Base-by-base conservation (phyloP, 2,329 filamentous ascomycete species). In the Neonectria magnoliae region DNA sequence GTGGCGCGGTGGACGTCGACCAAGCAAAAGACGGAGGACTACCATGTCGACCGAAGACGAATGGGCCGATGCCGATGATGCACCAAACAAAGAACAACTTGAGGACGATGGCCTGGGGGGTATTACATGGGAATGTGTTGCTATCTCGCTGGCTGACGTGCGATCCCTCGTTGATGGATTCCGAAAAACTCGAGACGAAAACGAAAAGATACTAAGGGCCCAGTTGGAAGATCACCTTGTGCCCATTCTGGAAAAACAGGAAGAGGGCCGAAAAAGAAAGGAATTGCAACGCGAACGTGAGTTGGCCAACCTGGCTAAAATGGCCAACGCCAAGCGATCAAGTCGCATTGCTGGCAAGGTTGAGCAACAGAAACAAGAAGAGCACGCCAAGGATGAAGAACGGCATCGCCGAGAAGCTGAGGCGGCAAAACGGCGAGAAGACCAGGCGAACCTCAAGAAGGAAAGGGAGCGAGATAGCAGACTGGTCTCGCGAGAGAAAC, bases 301-400 rank as follows among this genome's bases (percentile, higher is more conserved):
- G 73, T 80, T 97, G 22, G 83, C 93, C 57, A 93, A 90, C 70
- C 79, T 97, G 69, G 91, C 95, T 71, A 95, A 96, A 76, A 87
- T 98, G 81, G 93, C 93, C n/a, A 93, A 91, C 61, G 95, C 96
- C 4, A 99, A 99, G 81, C 86, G 96, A 67, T 99, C 96, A 1
- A 97, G 93, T 73, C 89, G 96, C 67, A 88, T 99, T 70, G 94
- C 95, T 18, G 87, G 87, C 68, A 97, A 93, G 76, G 83, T 89
- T 36, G 94, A 98, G 76, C 91, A 89, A 68, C 92, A 94, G 74
- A 90, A 88, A 71, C 84, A 91, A 65, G 90, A 95, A 51, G 90
- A 93, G 64, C 87, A 91, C 70, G 85, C 85, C 18, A 88, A 85
- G 10, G 91, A 94, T 74, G 91, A 91, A 50, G 89, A 93, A 71